phyloP scores from a whole-genome alignment of 192 early-diverging fungal genomes.

The Mortierella antarctica region DNA sequence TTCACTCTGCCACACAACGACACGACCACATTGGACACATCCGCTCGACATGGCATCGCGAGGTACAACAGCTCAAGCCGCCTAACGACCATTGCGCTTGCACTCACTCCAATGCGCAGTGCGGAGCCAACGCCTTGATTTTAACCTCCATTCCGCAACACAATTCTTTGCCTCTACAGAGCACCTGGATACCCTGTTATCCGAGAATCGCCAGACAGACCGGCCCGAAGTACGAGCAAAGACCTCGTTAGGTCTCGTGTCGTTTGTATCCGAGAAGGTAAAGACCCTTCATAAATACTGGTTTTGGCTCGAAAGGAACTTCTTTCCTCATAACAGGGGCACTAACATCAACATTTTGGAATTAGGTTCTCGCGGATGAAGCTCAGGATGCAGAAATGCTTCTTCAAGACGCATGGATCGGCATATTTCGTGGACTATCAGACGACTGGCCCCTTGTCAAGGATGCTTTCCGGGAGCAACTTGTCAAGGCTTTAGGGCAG shows the following conservation, averaged over 20 bases:
- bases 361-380: too few relatives aligned
- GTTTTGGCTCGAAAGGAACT: background rate
- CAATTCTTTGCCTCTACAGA: slow-evolving; percentile 7
- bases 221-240: slow-evolving; percentile 39
- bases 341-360: too few relatives aligned
- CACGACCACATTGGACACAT: too few relatives aligned
- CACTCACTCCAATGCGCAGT: too few relatives aligned
- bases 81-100: too few relatives aligned
- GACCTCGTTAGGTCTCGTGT: slow-evolving; percentile 26
- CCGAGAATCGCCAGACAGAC: slow-evolving; percentile 16
- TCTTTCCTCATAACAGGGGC: too few relatives aligned
- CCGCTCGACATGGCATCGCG: background rate
- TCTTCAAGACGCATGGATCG: slow-evolving; percentile 14
- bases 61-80: background rate
- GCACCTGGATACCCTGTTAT: slow-evolving; percentile 12
- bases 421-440: slow-evolving; percentile 7
- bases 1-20: background rate
- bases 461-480: slow-evolving; percentile 33
- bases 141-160: background rate
- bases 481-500: background rate
- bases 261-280: slow-evolving; percentile 19
- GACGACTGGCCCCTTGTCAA: slow-evolving; percentile 39
- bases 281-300: background rate
- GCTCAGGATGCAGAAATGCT: background rate
- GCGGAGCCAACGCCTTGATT: background rate